Evolutionary conservation across 2,329 filamentous ascomycete genomes (phyloP), one percentile per base, ranked within the genome.

Genomic region (Daldinia sp.): DNA sequence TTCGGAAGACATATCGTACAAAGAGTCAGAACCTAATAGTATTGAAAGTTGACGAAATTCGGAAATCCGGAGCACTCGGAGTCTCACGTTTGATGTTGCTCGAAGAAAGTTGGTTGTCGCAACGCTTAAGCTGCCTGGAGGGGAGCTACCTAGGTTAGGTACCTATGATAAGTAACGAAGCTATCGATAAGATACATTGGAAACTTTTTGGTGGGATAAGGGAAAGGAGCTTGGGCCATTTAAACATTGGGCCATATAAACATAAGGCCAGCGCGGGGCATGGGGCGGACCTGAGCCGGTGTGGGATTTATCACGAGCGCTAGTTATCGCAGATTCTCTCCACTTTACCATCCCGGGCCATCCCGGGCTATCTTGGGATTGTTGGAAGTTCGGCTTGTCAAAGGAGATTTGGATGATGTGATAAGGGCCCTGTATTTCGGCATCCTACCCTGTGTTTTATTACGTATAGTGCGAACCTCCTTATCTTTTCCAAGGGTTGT

Each of bases 1-100:
- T 71, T 86, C 83, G 58, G 85, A 81, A n/a, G 88, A 89, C 87
- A 91, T 90, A 64, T 47, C 72, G 61, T 25, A n/a, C 5, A 30
- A 21, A 29, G 19, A 3, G 27, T 17, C 45, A 30, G 5, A 1
- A 19, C 13, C 30, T 17, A 11, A 4, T 10, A 6, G 27, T 11
- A 4, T 19, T 11, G 25, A 6, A 30, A 5, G 9, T 15, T 29
- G 15, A 30, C n/a, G 15, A 21, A 19, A 4, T 11, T 13, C 3
- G 19, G 19, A 48, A 30, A 11, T 30, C 17, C 13, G 13, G n/a
- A n/a, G n/a, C 25, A 11, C 29, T 6, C 29, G 29, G 29, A 11
- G 29, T 30, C 27, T 30, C 19, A 23, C n/a, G 29, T n/a, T 50
- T 21, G 17, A 35, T 15, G 8, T 50, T 21, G 15, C 30, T 50